Base-by-base conservation (phyloP, 768 basidiomycete species). In the Termitomyces sp. region DNA sequence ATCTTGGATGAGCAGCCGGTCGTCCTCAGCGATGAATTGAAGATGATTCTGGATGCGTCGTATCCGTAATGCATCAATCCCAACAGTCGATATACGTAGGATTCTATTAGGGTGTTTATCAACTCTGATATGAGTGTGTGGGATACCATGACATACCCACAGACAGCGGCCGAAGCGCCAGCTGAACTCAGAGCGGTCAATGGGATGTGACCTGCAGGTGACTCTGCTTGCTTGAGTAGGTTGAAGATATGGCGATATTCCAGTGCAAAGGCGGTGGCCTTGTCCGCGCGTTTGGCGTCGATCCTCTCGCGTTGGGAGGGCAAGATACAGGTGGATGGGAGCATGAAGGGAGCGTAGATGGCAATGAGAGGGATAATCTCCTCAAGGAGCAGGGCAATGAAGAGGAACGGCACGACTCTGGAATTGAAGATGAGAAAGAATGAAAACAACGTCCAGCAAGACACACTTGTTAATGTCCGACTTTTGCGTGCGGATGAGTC, bases 271-370 rank as follows among this genome's bases (percentile, higher is more conserved):
- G 71, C 73, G 5, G 73, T 65, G 14, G 82, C 76, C 64, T 85
- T 82, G 67, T 71, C 79, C 63, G 65, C 79, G 70, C 74, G 84
- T 77, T 69, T 78, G 61, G 69, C 77, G 67, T 73, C 88, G 77
- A 74, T 93, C 74, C 75, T 87, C 69, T 67, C 77, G 37, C 80
- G 84, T 73, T 95, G 93, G 13, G 88, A 86, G 1, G 93, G 89
- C 5, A 95, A 81, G 55, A 94, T 79, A 67, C 91, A 93, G 0
- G 93, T 94, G 3, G 91, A 93, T 0, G 93, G 93, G 27, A 95
- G 83, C 75, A 92, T 80, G 67, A 82, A 83, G 2, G 93, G 93
- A n/a, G 83, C 86, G 66, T 91, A 94, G 59, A 95, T 82, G 27
- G 91, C 91, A 60, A 93, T 82, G 60, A 95, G 79, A 14, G 93